A percentile compares a stretch with the other conserved stretches of the same genome.
These are phyloP conservation scores for Umbilicaria muhlenbergii DNA, from an alignment of 495 filamentous ascomycete species.

Conservation along the genomic window DNA sequence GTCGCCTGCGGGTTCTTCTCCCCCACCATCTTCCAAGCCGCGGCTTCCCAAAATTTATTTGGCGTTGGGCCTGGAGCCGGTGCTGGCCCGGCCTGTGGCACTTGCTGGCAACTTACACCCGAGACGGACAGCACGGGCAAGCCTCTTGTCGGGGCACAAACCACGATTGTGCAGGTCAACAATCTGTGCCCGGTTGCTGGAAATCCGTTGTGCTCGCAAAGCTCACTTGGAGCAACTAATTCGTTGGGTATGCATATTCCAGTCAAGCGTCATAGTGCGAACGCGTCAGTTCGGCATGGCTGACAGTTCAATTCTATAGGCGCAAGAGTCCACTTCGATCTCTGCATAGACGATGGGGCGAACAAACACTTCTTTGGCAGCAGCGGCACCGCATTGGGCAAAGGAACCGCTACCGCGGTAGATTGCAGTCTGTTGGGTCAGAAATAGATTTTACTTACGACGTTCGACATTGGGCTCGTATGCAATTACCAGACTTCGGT, in stretches of 20 bases:
- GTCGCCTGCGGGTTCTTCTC: slow-evolving; percentile 13
- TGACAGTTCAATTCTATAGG: background rate
- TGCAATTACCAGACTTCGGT: too few relatives aligned
- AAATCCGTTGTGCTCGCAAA: slow-evolving; percentile 20
- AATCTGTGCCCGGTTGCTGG: slow-evolving; percentile 21
- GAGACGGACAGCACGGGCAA: background rate
- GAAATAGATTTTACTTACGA: too few relatives aligned
- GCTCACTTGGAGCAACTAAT: slow-evolving; percentile 12
- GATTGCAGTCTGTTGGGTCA: slow-evolving; percentile 6
- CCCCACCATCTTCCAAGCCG: slow-evolving; percentile 14
- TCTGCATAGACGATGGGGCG: slow-evolving; percentile 21
- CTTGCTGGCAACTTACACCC: slow-evolving; percentile 13
- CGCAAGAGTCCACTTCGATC: slow-evolving; percentile 22
- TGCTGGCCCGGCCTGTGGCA: slow-evolving; percentile 19
- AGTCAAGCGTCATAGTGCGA: background rate
- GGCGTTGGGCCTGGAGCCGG: slow-evolving; percentile 18
- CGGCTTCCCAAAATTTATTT: slow-evolving; percentile 21
- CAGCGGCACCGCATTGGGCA: slow-evolving; percentile 13
- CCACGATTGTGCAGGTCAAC: slow-evolving; percentile 17
- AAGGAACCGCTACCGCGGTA: slow-evolving; percentile 16
- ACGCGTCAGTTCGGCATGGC: background rate
- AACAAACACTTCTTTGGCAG: slow-evolving; percentile 19
- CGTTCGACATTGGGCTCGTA: too few relatives aligned
- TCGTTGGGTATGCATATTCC: slow-evolving; percentile 12
- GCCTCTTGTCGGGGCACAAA: background rate